phyloP scores from a whole-genome alignment of 1,284 basidiomycete species.

The Ganoderma sinense region DNA sequence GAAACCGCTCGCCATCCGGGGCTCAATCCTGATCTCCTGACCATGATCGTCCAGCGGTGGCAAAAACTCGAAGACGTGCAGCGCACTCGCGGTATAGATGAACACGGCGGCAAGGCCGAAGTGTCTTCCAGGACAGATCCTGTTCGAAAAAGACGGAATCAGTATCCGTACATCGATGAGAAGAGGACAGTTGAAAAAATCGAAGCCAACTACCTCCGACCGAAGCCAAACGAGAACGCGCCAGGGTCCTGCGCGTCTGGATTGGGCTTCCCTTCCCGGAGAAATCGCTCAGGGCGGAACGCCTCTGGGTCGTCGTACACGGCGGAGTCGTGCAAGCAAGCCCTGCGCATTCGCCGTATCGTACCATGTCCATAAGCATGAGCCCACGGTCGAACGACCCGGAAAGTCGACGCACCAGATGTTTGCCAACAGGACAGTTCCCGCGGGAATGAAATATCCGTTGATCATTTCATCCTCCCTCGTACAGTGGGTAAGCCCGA shows the following conservation, averaged over 20 bases:
- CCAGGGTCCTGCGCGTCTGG: constrained; percentile 15
- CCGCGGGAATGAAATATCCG: constrained; percentile 31
- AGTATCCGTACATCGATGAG: too few species aligned
- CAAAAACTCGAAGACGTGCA: constrained; percentile 15
- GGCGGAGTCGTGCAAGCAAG: constrained; percentile 30
- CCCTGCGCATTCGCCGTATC: constrained; percentile 9
- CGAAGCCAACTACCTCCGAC: constrained; percentile 17
- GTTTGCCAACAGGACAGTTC: constrained; percentile 28
- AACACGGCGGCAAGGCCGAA: constrained; percentile 22
- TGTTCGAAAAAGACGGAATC: neutral
- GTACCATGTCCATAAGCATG: neutral
- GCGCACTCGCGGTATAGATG: constrained; percentile 17
- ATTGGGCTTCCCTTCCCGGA: constrained; percentile 20
- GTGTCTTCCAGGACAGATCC: constrained; percentile 26
- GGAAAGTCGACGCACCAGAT: constrained; percentile 21
- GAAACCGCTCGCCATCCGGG: constrained; percentile 6
- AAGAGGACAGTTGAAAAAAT: too few species aligned
- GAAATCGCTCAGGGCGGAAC: constrained; percentile 30
- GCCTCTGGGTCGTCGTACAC: constrained; percentile 24
- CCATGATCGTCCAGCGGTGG: constrained; percentile 11
- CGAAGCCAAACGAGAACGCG: constrained; percentile 33
- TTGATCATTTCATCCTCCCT: constrained; percentile 18
- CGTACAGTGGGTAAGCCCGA: constrained; percentile 15
- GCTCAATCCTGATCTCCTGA: neutral
- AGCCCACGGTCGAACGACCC: neutral